These are phyloP conservation scores for Aechmea fasciata DNA, from an alignment of 176 grass and related monocot species.

Conservation along the genomic window DNA sequence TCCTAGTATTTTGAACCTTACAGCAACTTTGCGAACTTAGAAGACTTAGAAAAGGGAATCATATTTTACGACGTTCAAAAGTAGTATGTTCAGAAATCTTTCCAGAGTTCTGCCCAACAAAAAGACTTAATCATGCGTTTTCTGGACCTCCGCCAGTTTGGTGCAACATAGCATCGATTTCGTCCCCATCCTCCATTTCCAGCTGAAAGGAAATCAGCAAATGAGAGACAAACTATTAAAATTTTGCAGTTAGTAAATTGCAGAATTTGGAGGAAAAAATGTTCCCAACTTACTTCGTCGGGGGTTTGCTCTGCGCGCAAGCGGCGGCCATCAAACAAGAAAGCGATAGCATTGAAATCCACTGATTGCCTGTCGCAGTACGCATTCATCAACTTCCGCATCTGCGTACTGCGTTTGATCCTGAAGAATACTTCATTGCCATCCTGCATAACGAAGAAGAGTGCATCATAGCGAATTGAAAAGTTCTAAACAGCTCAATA, in stretches of 20 bases:
- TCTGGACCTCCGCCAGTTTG: conserved; percentile 50
- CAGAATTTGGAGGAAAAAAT: no score
- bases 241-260: no score
- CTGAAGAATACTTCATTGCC: conserved; percentile 76
- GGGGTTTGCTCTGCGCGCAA: conserved; percentile 78
- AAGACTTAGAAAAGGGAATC: no score
- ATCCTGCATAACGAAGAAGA: conserved; percentile 27
- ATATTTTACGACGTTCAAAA: no score
- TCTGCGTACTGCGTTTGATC: conserved; percentile 68
- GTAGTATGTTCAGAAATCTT: neutral
- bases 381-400: conserved; percentile 73
- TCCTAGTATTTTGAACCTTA: no score
- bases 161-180: conserved; percentile 93
- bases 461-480: neutral
- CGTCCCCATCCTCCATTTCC: conserved; percentile 82
- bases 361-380: conserved; percentile 70
- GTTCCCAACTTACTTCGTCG: conserved; percentile 32
- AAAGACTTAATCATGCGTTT: neutral
- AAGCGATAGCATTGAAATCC: conserved; percentile 61
- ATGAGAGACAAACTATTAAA: no score
- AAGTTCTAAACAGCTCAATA: neutral
- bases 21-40: no score
- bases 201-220: conserved; percentile 27
- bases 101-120: neutral
- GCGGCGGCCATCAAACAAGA: conserved; percentile 74